Conservation (phyloP, 345 rosid genomes). For the Clarkia xantiana region DNA sequence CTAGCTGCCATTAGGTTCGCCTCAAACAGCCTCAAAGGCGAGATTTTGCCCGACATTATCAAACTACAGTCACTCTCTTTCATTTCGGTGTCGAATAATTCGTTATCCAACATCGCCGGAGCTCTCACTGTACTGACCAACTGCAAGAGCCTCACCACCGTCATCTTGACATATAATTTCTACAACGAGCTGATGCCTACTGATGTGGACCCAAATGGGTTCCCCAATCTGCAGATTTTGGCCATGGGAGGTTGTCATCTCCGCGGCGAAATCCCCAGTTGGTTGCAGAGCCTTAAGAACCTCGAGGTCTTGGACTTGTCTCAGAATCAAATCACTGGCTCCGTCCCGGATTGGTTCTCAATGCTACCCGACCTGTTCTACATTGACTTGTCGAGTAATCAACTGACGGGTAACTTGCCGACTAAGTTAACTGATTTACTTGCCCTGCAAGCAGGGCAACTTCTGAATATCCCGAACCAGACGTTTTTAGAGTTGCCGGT, state of each 20-base stretch:
- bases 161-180: slow-evolving; percentile 54
- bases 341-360: slow-evolving; percentile 68
- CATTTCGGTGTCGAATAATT: slow-evolving; percentile 62
- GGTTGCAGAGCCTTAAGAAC: slow-evolving; percentile 45
- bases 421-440: slow-evolving; percentile 26
- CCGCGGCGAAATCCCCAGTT: slow-evolving; percentile 54
- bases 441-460: slow-evolving; percentile 36
- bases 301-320: slow-evolving; percentile 71
- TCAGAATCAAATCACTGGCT: slow-evolving; percentile 40
- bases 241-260: slow-evolving; percentile 56
- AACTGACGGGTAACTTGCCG: slow-evolving; percentile 56
- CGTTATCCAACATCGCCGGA: slow-evolving; percentile 49
- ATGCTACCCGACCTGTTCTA: slow-evolving; percentile 47
- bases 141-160: slow-evolving; percentile 56
- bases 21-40: slow-evolving; percentile 51
- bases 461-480: slow-evolving; percentile 22
- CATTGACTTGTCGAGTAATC: slow-evolving; percentile 67
- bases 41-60: slow-evolving; percentile 39
- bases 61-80: slow-evolving; percentile 50
- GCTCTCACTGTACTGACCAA: slow-evolving; percentile 49
- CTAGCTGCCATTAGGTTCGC: slow-evolving; percentile 73
- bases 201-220: slow-evolving; percentile 29
- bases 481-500: slow-evolving; percentile 71
- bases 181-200: slow-evolving; percentile 38
- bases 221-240: slow-evolving; percentile 52